Evolutionary conservation across 1,284 basidiomycete genomes (phyloP).

Genomic region (Ceratobasidium sp.): DNA sequence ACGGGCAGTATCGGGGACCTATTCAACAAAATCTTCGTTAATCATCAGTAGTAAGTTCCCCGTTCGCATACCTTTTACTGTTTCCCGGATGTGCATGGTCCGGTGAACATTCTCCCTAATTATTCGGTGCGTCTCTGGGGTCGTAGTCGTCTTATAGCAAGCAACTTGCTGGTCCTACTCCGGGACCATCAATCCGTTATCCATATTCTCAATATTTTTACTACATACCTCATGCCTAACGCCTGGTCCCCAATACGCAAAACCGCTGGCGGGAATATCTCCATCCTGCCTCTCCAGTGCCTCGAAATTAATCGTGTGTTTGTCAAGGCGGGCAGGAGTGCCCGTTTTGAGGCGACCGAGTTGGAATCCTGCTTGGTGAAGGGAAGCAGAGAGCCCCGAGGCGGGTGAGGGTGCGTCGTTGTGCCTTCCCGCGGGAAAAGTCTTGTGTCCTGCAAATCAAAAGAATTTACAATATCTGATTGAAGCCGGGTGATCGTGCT

Average conservation of each 20-base stretch:
- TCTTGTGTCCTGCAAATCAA: conserved; percentile 64
- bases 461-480: background rate
- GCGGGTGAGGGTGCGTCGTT: conserved; percentile 69
- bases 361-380: conserved; percentile 76
- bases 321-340: conserved; percentile 81
- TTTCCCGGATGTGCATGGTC: conserved; percentile 85
- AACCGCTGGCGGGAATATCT: conserved; percentile 65
- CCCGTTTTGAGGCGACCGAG: conserved; percentile 88
- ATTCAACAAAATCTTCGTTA: background rate
- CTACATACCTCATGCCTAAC: conserved; percentile 25
- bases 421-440: conserved; percentile 83
- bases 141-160: conserved; percentile 80
- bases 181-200: conserved; percentile 39
- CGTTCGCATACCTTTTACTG: conserved; percentile 68
- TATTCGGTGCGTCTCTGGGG: conserved; percentile 71
- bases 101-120: conserved; percentile 75
- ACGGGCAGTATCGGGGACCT: conserved; percentile 92
- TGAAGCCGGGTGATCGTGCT: conserved; percentile 25
- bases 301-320: conserved; percentile 71
- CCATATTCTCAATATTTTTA: background rate
- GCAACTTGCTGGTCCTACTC: conserved; percentile 69
- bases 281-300: conserved; percentile 66
- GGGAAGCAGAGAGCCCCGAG: conserved; percentile 73
- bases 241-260: conserved; percentile 53
- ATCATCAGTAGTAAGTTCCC: background rate